Conservation (phyloP, 805 yeast species). For the Candida maltosa region DNA sequence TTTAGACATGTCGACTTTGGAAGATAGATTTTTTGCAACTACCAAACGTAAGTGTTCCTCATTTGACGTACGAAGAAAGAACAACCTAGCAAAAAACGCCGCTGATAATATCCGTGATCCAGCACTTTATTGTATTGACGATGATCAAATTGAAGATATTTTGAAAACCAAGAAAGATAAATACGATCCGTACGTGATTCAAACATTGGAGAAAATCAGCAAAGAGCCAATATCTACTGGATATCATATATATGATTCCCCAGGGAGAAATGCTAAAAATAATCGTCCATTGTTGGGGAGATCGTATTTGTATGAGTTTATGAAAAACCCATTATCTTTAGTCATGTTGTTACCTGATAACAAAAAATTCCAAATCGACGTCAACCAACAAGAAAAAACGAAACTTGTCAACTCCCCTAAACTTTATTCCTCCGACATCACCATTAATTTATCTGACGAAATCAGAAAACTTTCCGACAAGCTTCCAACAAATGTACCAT, state of each 20-base stretch:
- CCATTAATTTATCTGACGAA: conserved; percentile 14
- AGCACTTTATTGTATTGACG: conserved; percentile 21
- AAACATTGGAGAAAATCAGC: conserved; percentile 7
- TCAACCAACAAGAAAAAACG: conserved; percentile 12
- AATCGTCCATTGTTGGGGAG: conserved; percentile 29
- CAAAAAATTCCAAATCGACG: conserved; percentile 12
- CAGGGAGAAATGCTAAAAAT: conserved; percentile 27
- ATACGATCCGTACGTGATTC: neutral
- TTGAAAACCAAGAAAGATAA: conserved; percentile 4
- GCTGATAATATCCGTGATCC: conserved; percentile 14
- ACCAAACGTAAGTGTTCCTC: conserved; percentile 16
- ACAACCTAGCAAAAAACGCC: conserved; percentile 7
- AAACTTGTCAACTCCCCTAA: conserved; percentile 3
- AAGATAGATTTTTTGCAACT: conserved; percentile 12
- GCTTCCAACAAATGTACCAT: neutral
- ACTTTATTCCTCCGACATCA: conserved; percentile 1
- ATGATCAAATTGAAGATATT: conserved; percentile 15
- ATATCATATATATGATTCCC: conserved; percentile 34
- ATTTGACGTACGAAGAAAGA: conserved; percentile 15
- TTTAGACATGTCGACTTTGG: conserved; percentile 19
- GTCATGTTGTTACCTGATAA: conserved; percentile 23
- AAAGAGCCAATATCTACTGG: conserved; percentile 23
- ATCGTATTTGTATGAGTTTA: conserved; percentile 40
- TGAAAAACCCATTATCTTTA: conserved; percentile 35
- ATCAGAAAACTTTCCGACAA: conserved; percentile 9